A percentile compares a stretch with the other conserved stretches of the same genome.
phyloP scores from a whole-genome alignment of 2,329 filamentous ascomycete species.

The Botrytis paeoniae region DNA sequence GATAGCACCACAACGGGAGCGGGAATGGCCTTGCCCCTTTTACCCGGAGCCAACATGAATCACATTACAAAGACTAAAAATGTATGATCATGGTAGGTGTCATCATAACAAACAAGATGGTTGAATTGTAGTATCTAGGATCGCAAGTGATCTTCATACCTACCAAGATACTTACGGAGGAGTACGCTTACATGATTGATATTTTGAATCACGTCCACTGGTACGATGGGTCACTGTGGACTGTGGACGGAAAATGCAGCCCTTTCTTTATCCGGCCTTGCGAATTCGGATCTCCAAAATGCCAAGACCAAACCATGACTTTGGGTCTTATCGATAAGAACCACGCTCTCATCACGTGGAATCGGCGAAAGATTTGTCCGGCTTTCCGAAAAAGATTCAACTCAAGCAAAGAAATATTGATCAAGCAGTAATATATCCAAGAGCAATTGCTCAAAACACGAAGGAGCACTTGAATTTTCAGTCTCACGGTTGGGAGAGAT shows the following conservation, averaged over 20 bases:
- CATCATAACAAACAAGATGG: background rate
- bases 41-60: background rate
- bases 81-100: background rate
- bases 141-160: background rate
- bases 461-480: background rate
- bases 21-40: background rate
- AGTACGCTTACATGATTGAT: background rate
- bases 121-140: background rate
- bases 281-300: background rate
- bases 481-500: background rate
- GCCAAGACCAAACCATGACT: background rate
- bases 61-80: background rate
- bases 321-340: slow-evolving; percentile 17
- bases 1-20: background rate
- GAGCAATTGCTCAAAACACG: slow-evolving; percentile 2
- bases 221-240: background rate
- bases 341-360: background rate
- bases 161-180: background rate
- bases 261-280: background rate
- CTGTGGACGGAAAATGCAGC: background rate
- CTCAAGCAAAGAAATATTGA: slow-evolving; percentile 4
- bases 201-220: background rate
- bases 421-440: background rate
- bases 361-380: slow-evolving; percentile 16
- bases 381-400: slow-evolving; percentile 8